phyloP scores from a whole-genome alignment of 2,329 filamentous ascomycete species.

The Epichloe elymi region DNA sequence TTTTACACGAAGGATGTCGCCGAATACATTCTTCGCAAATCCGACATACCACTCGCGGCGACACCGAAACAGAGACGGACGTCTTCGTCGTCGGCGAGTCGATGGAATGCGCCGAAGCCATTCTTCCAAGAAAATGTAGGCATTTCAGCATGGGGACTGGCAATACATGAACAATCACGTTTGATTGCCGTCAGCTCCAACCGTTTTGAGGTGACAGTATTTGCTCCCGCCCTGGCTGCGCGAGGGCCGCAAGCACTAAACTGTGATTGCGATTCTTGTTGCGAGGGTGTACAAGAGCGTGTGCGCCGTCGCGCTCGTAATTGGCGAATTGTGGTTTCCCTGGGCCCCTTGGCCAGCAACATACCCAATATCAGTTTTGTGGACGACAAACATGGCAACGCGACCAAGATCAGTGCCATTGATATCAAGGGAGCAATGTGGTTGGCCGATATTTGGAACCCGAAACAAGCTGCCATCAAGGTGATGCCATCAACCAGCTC shows the following conservation, averaged over 20 bases:
- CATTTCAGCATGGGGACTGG: conserved; percentile 75
- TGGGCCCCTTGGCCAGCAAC: conserved; percentile 28
- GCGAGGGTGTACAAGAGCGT: conserved; percentile 14
- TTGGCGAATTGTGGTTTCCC: conserved; percentile 36
- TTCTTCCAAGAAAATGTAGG: conserved; percentile 71
- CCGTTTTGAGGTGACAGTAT: conserved; percentile 39
- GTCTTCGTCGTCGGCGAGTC: background rate
- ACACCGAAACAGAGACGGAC: conserved; percentile 4
- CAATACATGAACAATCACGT: conserved; percentile 67
- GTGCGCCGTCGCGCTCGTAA: conserved; percentile 30
- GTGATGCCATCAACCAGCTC: conserved; percentile 9
- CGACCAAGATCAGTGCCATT: conserved; percentile 35
- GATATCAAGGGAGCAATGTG: conserved; percentile 37
- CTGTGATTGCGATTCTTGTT: conserved; percentile 6
- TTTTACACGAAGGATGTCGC: conserved; percentile 49
- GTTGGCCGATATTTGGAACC: conserved; percentile 40
- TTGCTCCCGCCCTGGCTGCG: conserved; percentile 30
- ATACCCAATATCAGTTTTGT: conserved; percentile 41
- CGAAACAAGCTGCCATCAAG: conserved; percentile 14
- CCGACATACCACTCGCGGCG: background rate
- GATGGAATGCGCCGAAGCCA: conserved; percentile 15
- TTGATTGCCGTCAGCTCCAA: conserved; percentile 82
- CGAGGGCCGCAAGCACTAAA: background rate
- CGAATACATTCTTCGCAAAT: conserved; percentile 25
- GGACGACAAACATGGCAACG: conserved; percentile 31